Conservation (phyloP, 2,329 filamentous ascomycete species). For the Ascochyta pisi region DNA sequence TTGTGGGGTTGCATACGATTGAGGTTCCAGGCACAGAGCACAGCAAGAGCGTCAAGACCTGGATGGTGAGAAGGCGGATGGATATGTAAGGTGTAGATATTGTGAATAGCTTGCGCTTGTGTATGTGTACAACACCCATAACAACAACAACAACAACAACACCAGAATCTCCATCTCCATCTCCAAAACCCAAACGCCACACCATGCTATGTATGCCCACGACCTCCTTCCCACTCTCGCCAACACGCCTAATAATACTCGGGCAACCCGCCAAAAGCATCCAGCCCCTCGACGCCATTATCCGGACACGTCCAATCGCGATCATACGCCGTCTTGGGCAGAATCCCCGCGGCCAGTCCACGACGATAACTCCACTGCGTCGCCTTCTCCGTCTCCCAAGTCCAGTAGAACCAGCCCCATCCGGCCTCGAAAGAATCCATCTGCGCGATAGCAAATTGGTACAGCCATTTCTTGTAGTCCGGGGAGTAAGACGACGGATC, state of each 20-base stretch:
- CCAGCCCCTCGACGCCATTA: slow-evolving; percentile 38
- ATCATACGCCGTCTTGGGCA: slow-evolving; percentile 65
- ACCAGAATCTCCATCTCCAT: too few relatives aligned
- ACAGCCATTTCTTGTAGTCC: slow-evolving; percentile 83
- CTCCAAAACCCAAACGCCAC: too few relatives aligned
- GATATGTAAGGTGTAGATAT: too few relatives aligned
- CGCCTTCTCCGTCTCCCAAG: slow-evolving; percentile 87
- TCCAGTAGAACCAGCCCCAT: slow-evolving; percentile 99
- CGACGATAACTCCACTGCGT: slow-evolving; percentile 92
- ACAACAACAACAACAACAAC: too few relatives aligned
- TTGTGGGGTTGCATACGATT: too few relatives aligned
- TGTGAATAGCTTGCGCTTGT: too few relatives aligned
- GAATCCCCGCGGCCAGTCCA: slow-evolving; percentile 76
- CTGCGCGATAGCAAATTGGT: slow-evolving; percentile 92
- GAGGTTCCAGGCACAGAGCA: too few relatives aligned
- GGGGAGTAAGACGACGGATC: slow-evolving; percentile 71
- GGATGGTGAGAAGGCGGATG: too few relatives aligned
- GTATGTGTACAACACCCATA: too few relatives aligned
- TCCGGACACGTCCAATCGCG: slow-evolving; percentile 52
- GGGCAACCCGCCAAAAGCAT: slow-evolving; percentile 52
- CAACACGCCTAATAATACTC: slow-evolving; percentile 50
- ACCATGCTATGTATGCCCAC: too few relatives aligned
- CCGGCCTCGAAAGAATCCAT: slow-evolving; percentile 93
- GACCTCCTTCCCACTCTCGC: neutral
- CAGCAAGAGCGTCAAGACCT: too few relatives aligned